Base-by-base conservation (phyloP, 2,329 filamentous ascomycete genomes). In the Apiospora marii region DNA sequence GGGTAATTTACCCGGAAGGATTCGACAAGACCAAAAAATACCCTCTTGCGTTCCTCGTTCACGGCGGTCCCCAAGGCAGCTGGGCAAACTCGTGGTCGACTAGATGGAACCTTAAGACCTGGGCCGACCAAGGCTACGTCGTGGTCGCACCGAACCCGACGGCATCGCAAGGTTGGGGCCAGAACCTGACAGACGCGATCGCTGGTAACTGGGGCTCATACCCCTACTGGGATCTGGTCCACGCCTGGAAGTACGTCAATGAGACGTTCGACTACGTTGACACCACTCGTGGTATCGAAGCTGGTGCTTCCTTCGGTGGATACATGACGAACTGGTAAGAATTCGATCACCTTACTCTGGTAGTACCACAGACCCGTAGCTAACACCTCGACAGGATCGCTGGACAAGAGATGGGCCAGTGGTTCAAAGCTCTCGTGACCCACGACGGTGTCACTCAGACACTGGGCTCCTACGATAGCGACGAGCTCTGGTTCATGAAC, bases 371-470 rank as follows among this genome's bases (percentile, higher is more conserved):
- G n/a, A 22, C n/a, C 24, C 3, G 10, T 37, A 34, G 14, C 68
- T 70, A 41, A 70, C 70, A 73, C 58, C 73, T 43, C 53, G 41
- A 68, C 68, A 81, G 86, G 86, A 87, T 89, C 43, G 85, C 88
- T 77, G 87, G 87, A 3, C 86, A 89, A 53, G 83, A 84, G 14
- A 82, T 89, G 30, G 87, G 86, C 16, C 86, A 87, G 69, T 85
- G 87, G 77, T 89, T 89, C 82, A 88, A 88, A 76, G 87, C 87
- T 2, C 82, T 89, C 3, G 87, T 89, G 27, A 89, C 86, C 58
- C 87, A 89, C 73, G 87, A 89, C 75, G 87, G 87, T 19, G 82
- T 76, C 71, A 80, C 80, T 3, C 80, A 78, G 51, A 82, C 80
- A 27, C 73, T 81, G 14, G 79, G 80, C 74, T 79, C 81, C 72